Base-by-base conservation (phyloP, 2,329 filamentous ascomycete genomes). In the Diaporthe amygdali region DNA sequence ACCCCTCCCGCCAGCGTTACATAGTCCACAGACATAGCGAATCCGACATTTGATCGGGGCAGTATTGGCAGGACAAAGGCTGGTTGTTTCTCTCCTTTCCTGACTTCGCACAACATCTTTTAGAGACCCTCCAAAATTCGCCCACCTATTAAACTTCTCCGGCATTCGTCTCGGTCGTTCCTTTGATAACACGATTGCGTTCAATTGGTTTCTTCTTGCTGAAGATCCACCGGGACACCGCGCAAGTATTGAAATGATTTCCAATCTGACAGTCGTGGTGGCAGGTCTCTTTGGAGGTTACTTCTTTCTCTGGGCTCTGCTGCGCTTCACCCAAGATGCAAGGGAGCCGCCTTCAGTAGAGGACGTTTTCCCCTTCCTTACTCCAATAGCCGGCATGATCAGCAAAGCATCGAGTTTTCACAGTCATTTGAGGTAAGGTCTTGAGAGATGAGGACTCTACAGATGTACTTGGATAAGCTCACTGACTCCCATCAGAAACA, bases 401-500 rank as follows among this genome's bases (percentile, higher is more conserved):
- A 30, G 44, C 14, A 15, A 47, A 20, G 47, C 44, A 20, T 22
- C 52, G 17, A 47, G 49, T n/a, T 39, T 37, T 46, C 56, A 49
- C 41, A 27, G 25, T 37, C 14, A 14, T 17, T 14, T 37, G 39
- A 61, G 37, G 55, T 44, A 61, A 61, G 14, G 14, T 39, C 22
- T 30, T 59, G 14, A 3, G 27, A n/a, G 47, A 14, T 34, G 39
- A 2, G 5, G 10, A 47, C n/a, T 37, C 55, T 61, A 17, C 37
- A 30, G 3, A 20, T 22, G 22, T 22, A 61, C 22, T n/a, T 27
- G 25, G 20, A 25, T 34, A 25, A 25, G 54, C 37, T 59, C 22
- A 61, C 55, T 49, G 46, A 61, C 37, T 32, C n/a, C 7, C 22
- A 44, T 27, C 32, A 75, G 73, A 61, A 68, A 74, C 66, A 68